Conservation (phyloP, 2,329 filamentous ascomycete genomes). For the Leptographium galeiforme region DNA sequence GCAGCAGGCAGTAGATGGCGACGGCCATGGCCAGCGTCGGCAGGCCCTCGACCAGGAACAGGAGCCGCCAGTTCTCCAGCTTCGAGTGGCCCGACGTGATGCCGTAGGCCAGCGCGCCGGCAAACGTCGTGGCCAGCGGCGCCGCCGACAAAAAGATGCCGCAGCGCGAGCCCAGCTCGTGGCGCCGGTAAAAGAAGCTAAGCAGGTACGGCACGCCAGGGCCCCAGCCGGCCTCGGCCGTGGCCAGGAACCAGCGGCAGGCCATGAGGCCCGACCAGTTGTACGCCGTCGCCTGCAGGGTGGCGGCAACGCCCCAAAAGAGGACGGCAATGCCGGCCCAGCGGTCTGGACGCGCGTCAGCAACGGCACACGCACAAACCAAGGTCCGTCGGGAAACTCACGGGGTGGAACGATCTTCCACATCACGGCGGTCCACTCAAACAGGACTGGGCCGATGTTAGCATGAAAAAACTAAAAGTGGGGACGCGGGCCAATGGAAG, state of each 20-base stretch:
- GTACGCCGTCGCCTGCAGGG: slow-evolving; percentile 19
- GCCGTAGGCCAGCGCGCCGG: slow-evolving; percentile 48
- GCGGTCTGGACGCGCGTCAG: slow-evolving; percentile 10
- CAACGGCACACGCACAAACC: background rate
- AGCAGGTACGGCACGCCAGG: slow-evolving; percentile 29
- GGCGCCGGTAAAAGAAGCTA: slow-evolving; percentile 31
- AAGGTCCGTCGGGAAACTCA: slow-evolving; percentile 9
- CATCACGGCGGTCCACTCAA: slow-evolving; percentile 27
- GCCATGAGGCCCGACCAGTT: slow-evolving; percentile 23
- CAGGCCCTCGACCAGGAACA: slow-evolving; percentile 53
- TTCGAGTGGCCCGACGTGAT: slow-evolving; percentile 44
- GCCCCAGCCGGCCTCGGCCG: slow-evolving; percentile 28
- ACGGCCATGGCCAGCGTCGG: slow-evolving; percentile 42
- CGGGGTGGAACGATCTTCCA: slow-evolving; percentile 27
- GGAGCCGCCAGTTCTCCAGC: slow-evolving; percentile 49
- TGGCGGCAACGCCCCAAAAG: slow-evolving; percentile 18
- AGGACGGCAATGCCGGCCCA: slow-evolving; percentile 16
- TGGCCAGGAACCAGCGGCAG: slow-evolving; percentile 27
- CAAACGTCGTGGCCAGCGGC: slow-evolving; percentile 54
- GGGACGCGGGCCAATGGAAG: background rate
- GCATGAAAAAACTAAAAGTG: too few species aligned
- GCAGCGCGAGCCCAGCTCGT: slow-evolving; percentile 56
- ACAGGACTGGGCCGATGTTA: slow-evolving; percentile 17
- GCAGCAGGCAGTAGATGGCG: slow-evolving; percentile 39
- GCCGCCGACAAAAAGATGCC: slow-evolving; percentile 58